phyloP scores from a whole-genome alignment of 2,329 filamentous ascomycete species.

The Furcasterigmium sp. region DNA sequence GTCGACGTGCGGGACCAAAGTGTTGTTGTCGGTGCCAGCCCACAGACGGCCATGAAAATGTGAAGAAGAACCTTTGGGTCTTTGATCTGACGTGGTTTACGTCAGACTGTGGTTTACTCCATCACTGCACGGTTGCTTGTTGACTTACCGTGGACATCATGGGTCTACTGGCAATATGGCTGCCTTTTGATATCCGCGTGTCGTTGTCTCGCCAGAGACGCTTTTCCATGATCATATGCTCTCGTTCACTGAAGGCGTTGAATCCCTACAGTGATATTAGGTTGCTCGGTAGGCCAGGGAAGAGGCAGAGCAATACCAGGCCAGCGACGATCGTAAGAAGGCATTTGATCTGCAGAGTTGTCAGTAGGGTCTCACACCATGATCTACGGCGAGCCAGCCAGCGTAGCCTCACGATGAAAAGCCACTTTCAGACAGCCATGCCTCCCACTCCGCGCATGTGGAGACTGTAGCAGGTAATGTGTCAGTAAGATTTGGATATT shows the following conservation, averaged over 20 bases:
- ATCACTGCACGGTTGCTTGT: too few species aligned
- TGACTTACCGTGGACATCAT: too few species aligned
- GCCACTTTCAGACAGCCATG: constrained; percentile 39
- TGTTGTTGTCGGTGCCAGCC: constrained; percentile 1
- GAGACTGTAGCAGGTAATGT: too few species aligned
- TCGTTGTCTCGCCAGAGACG: neutral
- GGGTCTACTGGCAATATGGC: too few species aligned
- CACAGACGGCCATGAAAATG: neutral
- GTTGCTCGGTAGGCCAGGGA: constrained; percentile 1
- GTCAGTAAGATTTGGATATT: too few species aligned
- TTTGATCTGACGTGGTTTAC: too few species aligned
- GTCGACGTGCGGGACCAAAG: constrained; percentile 1
- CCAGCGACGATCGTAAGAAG: constrained; percentile 1
- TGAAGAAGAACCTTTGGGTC: neutral
- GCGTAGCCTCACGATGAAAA: constrained; percentile 38
- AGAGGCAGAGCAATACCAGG: neutral
- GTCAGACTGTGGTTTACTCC: too few species aligned
- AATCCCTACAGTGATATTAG: neutral
- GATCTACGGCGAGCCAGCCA: too few species aligned
- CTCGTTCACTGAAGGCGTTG: neutral
- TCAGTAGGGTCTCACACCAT: too few species aligned
- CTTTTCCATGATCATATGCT: neutral
- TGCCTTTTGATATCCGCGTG: too few species aligned
- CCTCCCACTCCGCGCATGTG: constrained; percentile 27
- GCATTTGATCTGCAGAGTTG: neutral